Conservation (phyloP, 1,284 basidiomycete genomes). For the Ganoderma lucidum region DNA sequence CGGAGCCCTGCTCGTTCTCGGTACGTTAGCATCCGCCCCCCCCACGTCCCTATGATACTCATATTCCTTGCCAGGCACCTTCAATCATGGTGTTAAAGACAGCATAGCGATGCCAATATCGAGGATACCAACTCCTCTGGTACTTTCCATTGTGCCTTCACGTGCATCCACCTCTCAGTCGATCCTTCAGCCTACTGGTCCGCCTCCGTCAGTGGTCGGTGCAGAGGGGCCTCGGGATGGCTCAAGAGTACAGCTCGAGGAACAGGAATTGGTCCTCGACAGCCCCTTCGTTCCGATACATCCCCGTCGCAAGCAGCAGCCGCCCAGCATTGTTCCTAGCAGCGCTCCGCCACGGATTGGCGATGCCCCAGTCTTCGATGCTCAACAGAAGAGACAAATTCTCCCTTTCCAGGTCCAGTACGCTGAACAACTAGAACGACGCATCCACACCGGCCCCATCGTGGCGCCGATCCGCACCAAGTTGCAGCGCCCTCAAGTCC, state of each 20-base stretch:
- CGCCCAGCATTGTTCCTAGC: slow-evolving; percentile 8
- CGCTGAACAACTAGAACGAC: slow-evolving; percentile 27
- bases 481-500: slow-evolving; percentile 30
- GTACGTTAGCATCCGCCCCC: slow-evolving; percentile 30
- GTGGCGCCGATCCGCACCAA: slow-evolving; percentile 22
- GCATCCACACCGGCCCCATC: slow-evolving; percentile 31
- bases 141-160: background rate
- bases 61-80: slow-evolving; percentile 28
- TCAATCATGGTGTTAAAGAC: slow-evolving; percentile 27
- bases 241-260: background rate
- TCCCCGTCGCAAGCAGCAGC: background rate
- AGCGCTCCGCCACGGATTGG: slow-evolving; percentile 31
- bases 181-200: slow-evolving; percentile 1
- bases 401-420: slow-evolving; percentile 36
- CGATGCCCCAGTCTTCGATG: slow-evolving; percentile 24
- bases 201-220: background rate
- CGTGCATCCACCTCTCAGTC: slow-evolving; percentile 5
- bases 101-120: background rate
- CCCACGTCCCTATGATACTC: background rate
- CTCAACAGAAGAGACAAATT: slow-evolving; percentile 28
- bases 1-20: slow-evolving; percentile 56
- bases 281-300: slow-evolving; percentile 8
- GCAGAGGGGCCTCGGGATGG: background rate
- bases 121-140: background rate
- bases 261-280: slow-evolving; percentile 13